Conservation (phyloP, 129 eudicot genomes). For the Smallanthus sonchifolius region DNA sequence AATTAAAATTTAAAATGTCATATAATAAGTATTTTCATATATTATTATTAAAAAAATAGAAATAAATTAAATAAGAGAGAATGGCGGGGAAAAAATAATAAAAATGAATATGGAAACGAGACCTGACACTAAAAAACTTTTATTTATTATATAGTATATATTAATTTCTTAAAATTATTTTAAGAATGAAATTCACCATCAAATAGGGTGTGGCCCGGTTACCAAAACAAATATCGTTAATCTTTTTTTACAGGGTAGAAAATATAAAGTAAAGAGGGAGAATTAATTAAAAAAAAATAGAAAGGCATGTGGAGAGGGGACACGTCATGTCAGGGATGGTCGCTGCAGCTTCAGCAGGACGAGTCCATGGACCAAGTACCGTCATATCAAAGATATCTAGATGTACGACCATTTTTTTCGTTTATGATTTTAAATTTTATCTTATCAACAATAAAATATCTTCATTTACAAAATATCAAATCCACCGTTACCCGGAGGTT, state of each 20-base stretch:
- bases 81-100: too few species aligned
- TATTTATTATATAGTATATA: too few species aligned
- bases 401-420: background rate
- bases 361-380: slow-evolving; percentile 34
- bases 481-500: background rate
- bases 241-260: slow-evolving; percentile 13
- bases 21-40: too few species aligned
- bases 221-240: slow-evolving; percentile 6
- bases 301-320: slow-evolving; percentile 29
- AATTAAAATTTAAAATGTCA: too few species aligned
- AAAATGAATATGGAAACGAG: too few species aligned
- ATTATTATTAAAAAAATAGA: too few species aligned
- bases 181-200: background rate
- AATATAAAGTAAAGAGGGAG: background rate
- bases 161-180: background rate
- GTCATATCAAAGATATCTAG: slow-evolving; percentile 16
- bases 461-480: background rate
- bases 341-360: slow-evolving; percentile 36
- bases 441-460: background rate
- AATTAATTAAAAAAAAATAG: background rate
- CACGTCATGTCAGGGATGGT: slow-evolving; percentile 33
- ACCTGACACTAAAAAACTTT: too few species aligned
- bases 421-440: background rate
- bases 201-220: background rate
- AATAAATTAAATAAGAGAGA: too few species aligned